phyloP scores from a whole-genome alignment of 306 rosid genomes.

The Cucumis sativus region DNA sequence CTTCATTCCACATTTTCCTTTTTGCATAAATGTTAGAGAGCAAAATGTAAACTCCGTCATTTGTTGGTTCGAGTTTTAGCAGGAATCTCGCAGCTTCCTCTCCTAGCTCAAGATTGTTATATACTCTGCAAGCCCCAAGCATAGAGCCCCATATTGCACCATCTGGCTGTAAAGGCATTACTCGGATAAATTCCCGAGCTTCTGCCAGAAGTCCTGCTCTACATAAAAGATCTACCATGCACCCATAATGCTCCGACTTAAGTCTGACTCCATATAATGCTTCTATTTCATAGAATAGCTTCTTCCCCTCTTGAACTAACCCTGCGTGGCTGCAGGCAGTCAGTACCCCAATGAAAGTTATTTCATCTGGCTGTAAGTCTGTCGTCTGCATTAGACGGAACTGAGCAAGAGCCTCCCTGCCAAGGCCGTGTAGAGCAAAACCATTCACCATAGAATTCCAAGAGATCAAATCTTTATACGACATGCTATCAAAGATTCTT shows the following conservation, averaged over 20 bases:
- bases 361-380: slow-evolving; percentile 16
- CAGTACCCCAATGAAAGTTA: slow-evolving; percentile 20
- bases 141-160: slow-evolving; percentile 17
- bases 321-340: slow-evolving; percentile 20
- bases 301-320: slow-evolving; percentile 4
- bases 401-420: slow-evolving; percentile 4
- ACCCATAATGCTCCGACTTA: slow-evolving; percentile 12
- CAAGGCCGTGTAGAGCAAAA: slow-evolving; percentile 14
- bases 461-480: slow-evolving; percentile 6
- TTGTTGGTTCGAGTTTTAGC: slow-evolving; percentile 8
- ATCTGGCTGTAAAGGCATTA: slow-evolving; percentile 12
- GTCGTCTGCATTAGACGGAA: slow-evolving; percentile 1
- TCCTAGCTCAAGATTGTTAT: background rate
- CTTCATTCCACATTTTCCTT: slow-evolving; percentile 13
- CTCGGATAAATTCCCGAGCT: slow-evolving; percentile 5
- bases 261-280: slow-evolving; percentile 8
- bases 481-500: slow-evolving; percentile 6
- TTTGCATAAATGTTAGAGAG: slow-evolving; percentile 14
- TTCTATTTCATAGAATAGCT: slow-evolving; percentile 2
- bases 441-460: slow-evolving; percentile 19
- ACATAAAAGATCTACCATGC: slow-evolving; percentile 10
- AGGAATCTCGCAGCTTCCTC: slow-evolving; percentile 6
- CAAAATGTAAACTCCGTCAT: slow-evolving; percentile 11
- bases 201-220: slow-evolving; percentile 8
- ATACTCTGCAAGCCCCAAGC: slow-evolving; percentile 9